A percentile compares a stretch with the other conserved stretches of the same genome.
Evolutionary conservation across 2,329 filamentous ascomycete genomes (phyloP).

Genomic region (Ascochyta viciae-villosae): DNA sequence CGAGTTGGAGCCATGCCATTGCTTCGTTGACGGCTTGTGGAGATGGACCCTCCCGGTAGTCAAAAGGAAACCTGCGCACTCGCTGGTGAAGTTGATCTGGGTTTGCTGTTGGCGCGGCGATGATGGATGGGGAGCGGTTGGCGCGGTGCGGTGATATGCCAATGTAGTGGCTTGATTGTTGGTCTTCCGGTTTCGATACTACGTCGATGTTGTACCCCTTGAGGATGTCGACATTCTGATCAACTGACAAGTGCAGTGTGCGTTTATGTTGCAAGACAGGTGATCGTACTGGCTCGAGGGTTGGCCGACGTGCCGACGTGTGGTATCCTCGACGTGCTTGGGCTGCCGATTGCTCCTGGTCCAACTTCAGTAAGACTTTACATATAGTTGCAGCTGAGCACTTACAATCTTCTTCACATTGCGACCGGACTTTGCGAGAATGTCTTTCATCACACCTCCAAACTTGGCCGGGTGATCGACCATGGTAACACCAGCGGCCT

Average conservation of each 20-base stretch:
- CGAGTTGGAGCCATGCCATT: constrained; percentile 62
- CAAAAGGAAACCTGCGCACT: constrained; percentile 66
- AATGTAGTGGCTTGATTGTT: constrained; percentile 57
- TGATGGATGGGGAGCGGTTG: constrained; percentile 67
- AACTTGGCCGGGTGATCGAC: constrained; percentile 80
- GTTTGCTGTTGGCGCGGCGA: constrained; percentile 62
- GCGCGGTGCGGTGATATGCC: constrained; percentile 71
- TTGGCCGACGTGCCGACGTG: constrained; percentile 39
- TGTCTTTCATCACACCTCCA: constrained; percentile 69
- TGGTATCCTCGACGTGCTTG: constrained; percentile 56
- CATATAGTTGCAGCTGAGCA: background rate
- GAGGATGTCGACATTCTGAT: constrained; percentile 64
- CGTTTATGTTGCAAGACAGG: constrained; percentile 52
- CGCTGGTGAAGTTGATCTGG: constrained; percentile 52
- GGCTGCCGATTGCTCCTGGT: constrained; percentile 44
- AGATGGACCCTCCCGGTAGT: constrained; percentile 59
- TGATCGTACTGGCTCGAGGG: constrained; percentile 3
- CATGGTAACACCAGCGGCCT: constrained; percentile 71
- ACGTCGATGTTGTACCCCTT: constrained; percentile 59
- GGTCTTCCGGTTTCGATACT: constrained; percentile 44
- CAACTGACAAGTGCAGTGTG: constrained; percentile 62
- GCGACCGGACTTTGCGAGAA: constrained; percentile 58
- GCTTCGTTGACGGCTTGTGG: constrained; percentile 51
- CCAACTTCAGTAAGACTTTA: constrained; percentile 2
- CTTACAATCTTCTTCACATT: constrained; percentile 51